phyloP scores from a whole-genome alignment of 192 early-diverging fungal genomes.

The Coemansia sp. region DNA sequence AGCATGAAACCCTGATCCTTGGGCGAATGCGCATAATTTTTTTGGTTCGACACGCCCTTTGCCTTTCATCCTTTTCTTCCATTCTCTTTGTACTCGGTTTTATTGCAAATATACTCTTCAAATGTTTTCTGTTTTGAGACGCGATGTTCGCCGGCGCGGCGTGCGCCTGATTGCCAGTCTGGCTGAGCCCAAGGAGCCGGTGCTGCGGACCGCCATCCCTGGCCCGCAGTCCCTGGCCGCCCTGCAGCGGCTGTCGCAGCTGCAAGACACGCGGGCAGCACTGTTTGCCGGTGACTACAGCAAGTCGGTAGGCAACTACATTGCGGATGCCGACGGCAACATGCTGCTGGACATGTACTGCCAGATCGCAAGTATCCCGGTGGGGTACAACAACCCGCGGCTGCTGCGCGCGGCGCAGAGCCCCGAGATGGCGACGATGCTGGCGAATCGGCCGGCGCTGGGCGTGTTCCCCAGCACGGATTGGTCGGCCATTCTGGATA shows the following conservation, averaged over 20 bases:
- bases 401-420: constrained; percentile 53
- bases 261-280: constrained; percentile 68
- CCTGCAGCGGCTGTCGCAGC: constrained; percentile 49
- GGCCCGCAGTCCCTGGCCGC: constrained; percentile 59
- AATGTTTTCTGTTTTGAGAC: constrained; percentile 5
- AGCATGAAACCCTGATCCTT: neutral
- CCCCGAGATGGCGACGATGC: constrained; percentile 59
- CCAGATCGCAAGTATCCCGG: constrained; percentile 71
- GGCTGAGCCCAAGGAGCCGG: constrained; percentile 59
- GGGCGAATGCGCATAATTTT: neutral
- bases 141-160: constrained; percentile 1
- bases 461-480: constrained; percentile 64
- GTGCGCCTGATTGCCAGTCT: constrained; percentile 23
- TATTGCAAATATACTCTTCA: neutral
- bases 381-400: constrained; percentile 70
- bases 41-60: too few relatives aligned
- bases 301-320: constrained; percentile 71
- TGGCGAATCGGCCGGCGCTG: constrained; percentile 66
- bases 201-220: constrained; percentile 54
- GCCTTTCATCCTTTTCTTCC: neutral
- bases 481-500: constrained; percentile 60
- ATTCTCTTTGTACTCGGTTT: neutral
- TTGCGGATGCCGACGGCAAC: constrained; percentile 73
- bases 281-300: constrained; percentile 63
- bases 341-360: constrained; percentile 66